Percentiles rank a stretch among this genome's conserved stretches.
phyloP scores from a whole-genome alignment of 2,329 filamentous ascomycete species.

The Aspergillus aculeatinus region DNA sequence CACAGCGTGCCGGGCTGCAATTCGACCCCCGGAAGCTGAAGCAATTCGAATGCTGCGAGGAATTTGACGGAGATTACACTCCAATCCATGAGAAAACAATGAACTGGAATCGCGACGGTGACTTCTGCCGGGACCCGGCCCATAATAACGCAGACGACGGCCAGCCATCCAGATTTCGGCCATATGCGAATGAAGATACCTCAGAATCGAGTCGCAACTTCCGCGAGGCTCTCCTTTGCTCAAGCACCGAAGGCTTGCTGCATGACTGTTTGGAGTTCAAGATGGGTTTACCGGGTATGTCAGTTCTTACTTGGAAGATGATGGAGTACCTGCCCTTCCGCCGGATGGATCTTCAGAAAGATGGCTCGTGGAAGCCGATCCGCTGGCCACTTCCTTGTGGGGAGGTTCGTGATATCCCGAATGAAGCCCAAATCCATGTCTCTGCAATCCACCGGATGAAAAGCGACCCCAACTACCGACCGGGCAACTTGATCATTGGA shows the following conservation, averaged over 20 bases:
- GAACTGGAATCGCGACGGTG: slow-evolving; percentile 16
- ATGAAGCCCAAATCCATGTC: slow-evolving; percentile 67
- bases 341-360: slow-evolving; percentile 71
- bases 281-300: slow-evolving; percentile 55
- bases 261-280: slow-evolving; percentile 71
- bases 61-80: slow-evolving; percentile 36
- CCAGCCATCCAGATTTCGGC: slow-evolving; percentile 9
- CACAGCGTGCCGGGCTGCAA: slow-evolving; percentile 63
- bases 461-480: slow-evolving; percentile 63
- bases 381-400: slow-evolving; percentile 76
- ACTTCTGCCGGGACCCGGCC: slow-evolving; percentile 15
- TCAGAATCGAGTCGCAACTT: slow-evolving; percentile 47
- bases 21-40: slow-evolving; percentile 70
- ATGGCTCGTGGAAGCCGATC: slow-evolving; percentile 77
- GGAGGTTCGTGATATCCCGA: slow-evolving; percentile 73
- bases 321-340: slow-evolving; percentile 83
- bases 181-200: slow-evolving; percentile 22
- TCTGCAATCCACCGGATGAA: slow-evolving; percentile 73
- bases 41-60: slow-evolving; percentile 63
- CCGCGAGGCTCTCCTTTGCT: slow-evolving; percentile 58
- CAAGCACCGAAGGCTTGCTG: slow-evolving; percentile 55
- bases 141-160: slow-evolving; percentile 15
- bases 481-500: slow-evolving; percentile 76
- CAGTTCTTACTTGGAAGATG: slow-evolving; percentile 68
- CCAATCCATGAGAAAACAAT: slow-evolving; percentile 31